Percentiles rank a stretch among this genome's conserved stretches.
Evolutionary conservation across 352 stramenopile genomes (phyloP).

Genomic region (Poterioochromonas sp.): DNA sequence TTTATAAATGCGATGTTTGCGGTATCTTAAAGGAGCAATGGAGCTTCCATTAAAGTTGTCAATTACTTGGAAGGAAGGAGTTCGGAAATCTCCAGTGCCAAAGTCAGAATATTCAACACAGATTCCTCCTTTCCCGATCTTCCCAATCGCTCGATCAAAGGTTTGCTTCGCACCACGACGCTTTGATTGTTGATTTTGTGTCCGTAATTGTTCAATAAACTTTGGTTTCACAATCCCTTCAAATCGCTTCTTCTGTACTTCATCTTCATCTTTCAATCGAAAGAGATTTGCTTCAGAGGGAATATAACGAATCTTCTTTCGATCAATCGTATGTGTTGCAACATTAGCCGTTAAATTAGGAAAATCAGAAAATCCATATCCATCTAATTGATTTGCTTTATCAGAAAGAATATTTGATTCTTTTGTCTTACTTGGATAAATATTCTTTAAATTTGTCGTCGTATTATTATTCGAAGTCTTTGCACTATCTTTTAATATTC

Average conservation of each 20-base stretch:
- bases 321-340: neutral
- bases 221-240: no score
- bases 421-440: no score
- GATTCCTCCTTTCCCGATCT: neutral
- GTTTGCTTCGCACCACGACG: neutral
- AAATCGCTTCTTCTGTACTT: no score
- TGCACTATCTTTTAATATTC: neutral
- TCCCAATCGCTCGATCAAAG: conserved; percentile 9
- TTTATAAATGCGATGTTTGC: neutral
- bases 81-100: conserved; percentile 23
- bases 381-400: neutral
- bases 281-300: neutral
- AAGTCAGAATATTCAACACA: conserved; percentile 24
- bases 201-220: neutral
- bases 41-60: conserved; percentile 24
- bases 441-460: neutral
- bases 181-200: neutral
- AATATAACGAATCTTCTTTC: neutral
- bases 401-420: no score
- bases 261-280: neutral
- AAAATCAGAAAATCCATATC: neutral
- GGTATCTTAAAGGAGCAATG: conserved; percentile 6
- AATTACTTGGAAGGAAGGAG: conserved; percentile 9
- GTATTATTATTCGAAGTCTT: neutral
- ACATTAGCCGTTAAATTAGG: no score